phyloP scores from a whole-genome alignment of 495 filamentous ascomycete species.

The Daldinia concentrica region DNA sequence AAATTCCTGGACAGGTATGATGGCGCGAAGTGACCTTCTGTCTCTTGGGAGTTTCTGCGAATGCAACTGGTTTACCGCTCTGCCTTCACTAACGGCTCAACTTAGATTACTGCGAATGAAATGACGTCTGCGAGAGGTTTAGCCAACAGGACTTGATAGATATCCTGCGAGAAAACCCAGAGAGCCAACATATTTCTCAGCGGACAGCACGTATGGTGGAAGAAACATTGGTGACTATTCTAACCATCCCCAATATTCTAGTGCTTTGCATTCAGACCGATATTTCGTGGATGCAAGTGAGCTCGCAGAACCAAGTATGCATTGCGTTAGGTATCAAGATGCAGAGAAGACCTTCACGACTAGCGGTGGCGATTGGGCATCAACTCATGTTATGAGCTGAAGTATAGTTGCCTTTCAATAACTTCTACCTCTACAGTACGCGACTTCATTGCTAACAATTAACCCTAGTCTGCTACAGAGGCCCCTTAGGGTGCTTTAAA shows the following conservation, averaged over 20 bases:
- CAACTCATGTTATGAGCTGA: conserved; percentile 16
- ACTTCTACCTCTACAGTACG: not conserved
- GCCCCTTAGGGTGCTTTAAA: not conserved
- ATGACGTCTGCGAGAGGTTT: not conserved
- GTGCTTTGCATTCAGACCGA: conserved; percentile 1
- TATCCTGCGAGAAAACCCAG: not conserved
- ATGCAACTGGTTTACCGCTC: conserved; percentile 3
- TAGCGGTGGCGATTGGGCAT: conserved; percentile 25
- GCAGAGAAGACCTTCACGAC: not conserved
- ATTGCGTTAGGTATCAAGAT: conserved; percentile 22
- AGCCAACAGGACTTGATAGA: not conserved
- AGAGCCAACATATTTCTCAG: not conserved
- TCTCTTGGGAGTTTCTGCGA: not conserved
- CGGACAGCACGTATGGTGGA: not conserved
- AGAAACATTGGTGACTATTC: not conserved
- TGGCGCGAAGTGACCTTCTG: conserved; percentile 1
- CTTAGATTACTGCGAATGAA: not conserved
- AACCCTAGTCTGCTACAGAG: conserved; percentile 11
- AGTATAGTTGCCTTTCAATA: conserved; percentile 12
- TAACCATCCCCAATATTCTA: not conserved
- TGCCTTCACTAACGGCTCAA: conserved; percentile 5
- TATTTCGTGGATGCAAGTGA: conserved; percentile 13
- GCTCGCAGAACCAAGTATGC: conserved; percentile 2
- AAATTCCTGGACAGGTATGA: not conserved
- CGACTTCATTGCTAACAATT: not conserved